Base-by-base conservation (phyloP, 345 rosid species). In the Eucalyptus erythrocorys region DNA sequence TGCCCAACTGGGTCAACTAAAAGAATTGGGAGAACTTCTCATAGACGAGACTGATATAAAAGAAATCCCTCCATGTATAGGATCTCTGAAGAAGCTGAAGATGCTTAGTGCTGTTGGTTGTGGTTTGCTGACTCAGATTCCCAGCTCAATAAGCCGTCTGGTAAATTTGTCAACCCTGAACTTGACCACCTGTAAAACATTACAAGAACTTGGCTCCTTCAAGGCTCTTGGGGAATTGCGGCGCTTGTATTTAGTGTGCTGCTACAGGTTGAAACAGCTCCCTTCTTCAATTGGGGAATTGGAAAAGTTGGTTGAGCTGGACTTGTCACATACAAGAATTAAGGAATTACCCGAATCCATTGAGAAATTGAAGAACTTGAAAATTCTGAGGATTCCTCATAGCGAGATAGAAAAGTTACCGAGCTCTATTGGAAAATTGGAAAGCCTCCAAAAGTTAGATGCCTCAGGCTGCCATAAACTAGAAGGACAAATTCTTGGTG, bases 361-460 rank as follows among this genome's bases (percentile, higher is more conserved):
- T 1, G 12, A 0, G 6, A 2, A 68, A 68, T 32, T 68, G 24
- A 32, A 8, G 3, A 68, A 15, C 4, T 3, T 68, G 24, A 8
- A 68, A 32, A 68, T 68, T 32, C 79, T 32, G 42, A 66, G 11
- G 79, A 16, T 66, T 66, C 9, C 22, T 14, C 79, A 66, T 14
- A 66, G 79, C 1, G 4, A 68, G 79, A 32, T 68, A 2, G 21
- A 68, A 32, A 8, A 4, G 42, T 16, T 68, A 17, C 42, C 79
- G 1, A 16, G 22, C 2, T 3, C 79, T 9, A 16, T 68, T 8
- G 42, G 22, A 32, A 9, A 68, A 68, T 68, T 68, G 79, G 3
- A 66, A 32, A 66, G 79, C 40, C 79, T 66, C 40, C 22, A 14
- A 15, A 3, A 66, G 79, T n/a, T 32, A 1, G 40, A 66, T 32